Evolutionary conservation across 1,139 yeast species (phyloP), one percentile per base, ranked within the genome.

Genomic region (Taphrina flavorubra): DNA sequence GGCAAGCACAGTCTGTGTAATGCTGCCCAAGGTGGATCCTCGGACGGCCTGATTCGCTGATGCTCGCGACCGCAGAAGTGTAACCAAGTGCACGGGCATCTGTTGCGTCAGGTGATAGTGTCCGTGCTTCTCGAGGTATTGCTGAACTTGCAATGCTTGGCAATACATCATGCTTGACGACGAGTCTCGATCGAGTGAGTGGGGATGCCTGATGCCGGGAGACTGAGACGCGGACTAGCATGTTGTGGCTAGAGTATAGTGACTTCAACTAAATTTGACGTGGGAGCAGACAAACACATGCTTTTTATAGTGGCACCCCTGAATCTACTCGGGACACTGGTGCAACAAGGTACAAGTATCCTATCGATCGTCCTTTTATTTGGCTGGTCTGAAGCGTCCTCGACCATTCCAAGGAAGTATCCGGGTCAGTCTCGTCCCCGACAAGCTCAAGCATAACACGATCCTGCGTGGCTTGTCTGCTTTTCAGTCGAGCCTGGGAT

Each of bases 301-400:
- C 36, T 25, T 25, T 20, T 49, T 25, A 49, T 20, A 49, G 31
- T 49, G 47, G 53, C 6, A 10, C 53, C 53, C 53, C 53, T 49
- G 53, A 49, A 49, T 49, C 53, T 49, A 20, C 36, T 49, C 53
- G 53, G 53, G 18, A 49, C 53, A 49, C 31, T 49, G 53, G 53
- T 49, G 53, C 53, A 49, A 49, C 53, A 49, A 49, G 53, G 36
- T 25, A 20, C 36, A 49, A 49, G 53, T 49, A 44, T 49, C 36
- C 53, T 49, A 31, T 49, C 36, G 53, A 49, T 49, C 53, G 53
- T 49, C 53, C 53, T 20, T 20, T 20, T 25, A 49, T 49, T 49
- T 49, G 53, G 53, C 31, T 49, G 53, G 53, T 49, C 36, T 7
- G 25, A 10, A 20, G 13, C 13, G 31, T 16, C 53, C 53, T 49